Base-by-base conservation (phyloP, 768 basidiomycete genomes). In the Kwoniella dejecticola region DNA sequence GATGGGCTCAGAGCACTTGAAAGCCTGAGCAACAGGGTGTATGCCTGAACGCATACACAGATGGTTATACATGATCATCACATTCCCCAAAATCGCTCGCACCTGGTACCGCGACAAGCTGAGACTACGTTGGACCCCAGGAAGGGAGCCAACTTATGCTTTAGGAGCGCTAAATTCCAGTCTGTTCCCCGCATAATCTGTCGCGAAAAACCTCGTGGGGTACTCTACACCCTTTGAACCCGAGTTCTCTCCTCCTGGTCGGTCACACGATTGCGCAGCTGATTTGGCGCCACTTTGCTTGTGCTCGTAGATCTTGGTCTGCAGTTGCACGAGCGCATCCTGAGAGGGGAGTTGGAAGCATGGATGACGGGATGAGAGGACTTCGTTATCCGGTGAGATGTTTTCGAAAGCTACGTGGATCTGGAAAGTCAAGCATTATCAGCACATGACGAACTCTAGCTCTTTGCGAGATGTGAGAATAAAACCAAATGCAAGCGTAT, bases 141-240 rank as follows among this genome's bases (percentile, higher is more conserved):
- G n/a, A n/a, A n/a, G n/a, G n/a, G n/a, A n/a, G n/a, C n/a, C n/a
- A n/a, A n/a, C n/a, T 47, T 30, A 45, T 30, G 33, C 30, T 13
- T 47, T 52, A 1, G 58, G 48, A 29, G 63, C 62, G 7, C 67
- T 66, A 54, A 78, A 78, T 58, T 76, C 77, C 2, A 78, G 54
- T 47, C 73, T 59, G 53, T 78, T 78, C 12, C 67, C 69, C 4
- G 74, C 72, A 40, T 69, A 78, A 57, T 78, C 77, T 40, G 68
- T 62, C 11, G 67, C 72, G 42, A 78, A 78, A 68, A 78, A 78
- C 23, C 77, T 57, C 10, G 72, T 67, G 7, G 71, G 72, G 33
- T 76, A 76, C 48, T 76, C 77, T 17, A 63, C 64, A 6, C 77
- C 76, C 63, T 70, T 61, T 13, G 48, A 29, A 15, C 55, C 55